Evolutionary conservation across 495 filamentous ascomycete genomes (phyloP), one percentile per base, ranked within the genome.

Genomic region (Aspergillus baeticus): DNA sequence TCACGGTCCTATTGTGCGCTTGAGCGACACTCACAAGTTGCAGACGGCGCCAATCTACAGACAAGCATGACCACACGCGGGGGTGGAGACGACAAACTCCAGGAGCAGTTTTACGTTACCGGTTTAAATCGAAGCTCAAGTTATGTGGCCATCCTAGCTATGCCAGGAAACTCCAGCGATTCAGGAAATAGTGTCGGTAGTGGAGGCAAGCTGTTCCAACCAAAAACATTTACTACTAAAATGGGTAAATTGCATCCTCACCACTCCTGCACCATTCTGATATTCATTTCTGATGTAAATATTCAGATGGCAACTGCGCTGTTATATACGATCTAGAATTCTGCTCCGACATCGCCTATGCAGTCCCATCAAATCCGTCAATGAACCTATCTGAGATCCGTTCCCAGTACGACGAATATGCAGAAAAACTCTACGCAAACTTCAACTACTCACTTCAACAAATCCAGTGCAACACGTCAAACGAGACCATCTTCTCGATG

Each of bases 261-360:
- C 33, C 26, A n/a, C 3, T 36, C 64, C 61, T 60, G 49, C 57
- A 68, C 52, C 64, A 62, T 20, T 14, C 6, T 3, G 48, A 45
- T 22, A 6, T n/a, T 26, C 36, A 15, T 7, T 20, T 43, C 55
- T 69, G 48, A 73, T 60, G 15, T 29, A n/a, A n/a, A 18, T 8
- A 22, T 11, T n/a, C 36, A 83, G 84, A 82, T 39, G 69, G 75
- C 42, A 96, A 93, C 68, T 99, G 94, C 70, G 86, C 85, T 34
- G 77, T 99, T 11, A 77, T 99, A 34, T 89, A 84, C 71, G 84
- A 93, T 64, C 84, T 99, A 15, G 69, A 78, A 3, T 92, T 97
- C 69, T 99, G 94, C 75, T 79, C 81, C 49, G 83, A 94, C 55
- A 82, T 93, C 43, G 89, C 92, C 39, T 96, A 97, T 69, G 87